phyloP scores from a whole-genome alignment of 129 eudicot species.

The Apium graveolens region DNA sequence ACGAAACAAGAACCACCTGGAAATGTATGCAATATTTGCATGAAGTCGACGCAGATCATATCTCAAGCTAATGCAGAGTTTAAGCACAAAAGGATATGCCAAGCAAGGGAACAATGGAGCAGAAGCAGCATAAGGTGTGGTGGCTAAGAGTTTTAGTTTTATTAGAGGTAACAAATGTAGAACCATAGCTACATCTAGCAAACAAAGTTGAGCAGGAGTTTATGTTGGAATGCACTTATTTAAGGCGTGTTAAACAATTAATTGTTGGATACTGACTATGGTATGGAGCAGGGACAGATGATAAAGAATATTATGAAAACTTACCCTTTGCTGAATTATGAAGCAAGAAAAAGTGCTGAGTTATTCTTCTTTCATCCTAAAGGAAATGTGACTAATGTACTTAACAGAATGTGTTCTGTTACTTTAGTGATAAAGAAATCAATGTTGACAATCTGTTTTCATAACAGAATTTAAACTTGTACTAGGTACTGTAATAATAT shows the following conservation, averaged over 20 bases:
- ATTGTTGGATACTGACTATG: neutral
- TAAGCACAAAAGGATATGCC: constrained; percentile 1
- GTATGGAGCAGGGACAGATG: neutral
- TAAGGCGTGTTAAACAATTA: neutral
- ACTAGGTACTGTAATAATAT: no score
- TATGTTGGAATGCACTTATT: neutral
- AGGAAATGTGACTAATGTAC: neutral
- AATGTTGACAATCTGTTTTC: neutral
- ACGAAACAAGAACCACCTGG: neutral
- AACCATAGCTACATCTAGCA: neutral
- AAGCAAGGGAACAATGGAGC: neutral
- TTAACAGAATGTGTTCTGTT: neutral
- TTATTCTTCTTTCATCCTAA: neutral
- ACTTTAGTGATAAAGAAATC: neutral
- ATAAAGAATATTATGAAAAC: neutral
- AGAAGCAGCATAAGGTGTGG: neutral
- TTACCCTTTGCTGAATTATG: neutral
- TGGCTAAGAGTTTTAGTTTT: constrained; percentile 1
- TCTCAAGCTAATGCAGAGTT: neutral
- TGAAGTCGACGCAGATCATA: neutral
- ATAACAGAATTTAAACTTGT: neutral
- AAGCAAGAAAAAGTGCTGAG: neutral
- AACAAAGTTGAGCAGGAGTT: neutral
- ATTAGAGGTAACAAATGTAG: neutral
- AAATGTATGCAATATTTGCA: neutral